Percentiles rank a stretch among this genome's conserved stretches.
phyloP scores from a whole-genome alignment of 257 asterid genomes.

The Cordia subcordata region DNA sequence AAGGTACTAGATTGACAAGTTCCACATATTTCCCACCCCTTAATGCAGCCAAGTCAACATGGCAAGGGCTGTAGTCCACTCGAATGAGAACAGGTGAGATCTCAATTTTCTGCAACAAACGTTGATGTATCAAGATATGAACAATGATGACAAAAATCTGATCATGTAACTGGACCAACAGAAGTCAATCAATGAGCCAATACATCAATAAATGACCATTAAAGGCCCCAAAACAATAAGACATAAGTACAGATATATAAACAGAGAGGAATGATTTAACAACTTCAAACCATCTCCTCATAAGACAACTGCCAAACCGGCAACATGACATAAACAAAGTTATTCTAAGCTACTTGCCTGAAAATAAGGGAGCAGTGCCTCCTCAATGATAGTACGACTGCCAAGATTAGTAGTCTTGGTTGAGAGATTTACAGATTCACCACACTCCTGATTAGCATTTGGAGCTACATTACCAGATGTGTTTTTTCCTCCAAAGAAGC shows the following conservation, averaged over 20 bases:
- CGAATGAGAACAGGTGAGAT: slow-evolving; percentile 73
- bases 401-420: slow-evolving; percentile 35
- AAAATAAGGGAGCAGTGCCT: slow-evolving; percentile 91
- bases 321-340: slow-evolving; percentile 2
- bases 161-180: slow-evolving; percentile 3
- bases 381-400: slow-evolving; percentile 44
- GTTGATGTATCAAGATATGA: slow-evolving; percentile 10
- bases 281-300: too few species aligned
- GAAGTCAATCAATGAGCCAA: background rate
- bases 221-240: background rate
- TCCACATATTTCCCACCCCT: slow-evolving; percentile 97
- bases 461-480: slow-evolving; percentile 42
- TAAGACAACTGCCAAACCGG: too few species aligned
- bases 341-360: slow-evolving; percentile 52
- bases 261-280: background rate
- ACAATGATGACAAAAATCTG: slow-evolving; percentile 8
- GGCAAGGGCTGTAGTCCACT: slow-evolving; percentile 90
- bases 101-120: slow-evolving; percentile 84
- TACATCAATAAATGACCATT: background rate
- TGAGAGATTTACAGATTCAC: slow-evolving; percentile 38
- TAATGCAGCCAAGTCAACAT: slow-evolving; percentile 83
- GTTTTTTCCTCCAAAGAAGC: slow-evolving; percentile 76
- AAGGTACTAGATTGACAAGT: slow-evolving; percentile 88
- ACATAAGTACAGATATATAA: background rate
- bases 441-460: slow-evolving; percentile 29